phyloP scores from a whole-genome alignment of 768 basidiomycete genomes.

The Rhodotorula kratochvilovae region DNA sequence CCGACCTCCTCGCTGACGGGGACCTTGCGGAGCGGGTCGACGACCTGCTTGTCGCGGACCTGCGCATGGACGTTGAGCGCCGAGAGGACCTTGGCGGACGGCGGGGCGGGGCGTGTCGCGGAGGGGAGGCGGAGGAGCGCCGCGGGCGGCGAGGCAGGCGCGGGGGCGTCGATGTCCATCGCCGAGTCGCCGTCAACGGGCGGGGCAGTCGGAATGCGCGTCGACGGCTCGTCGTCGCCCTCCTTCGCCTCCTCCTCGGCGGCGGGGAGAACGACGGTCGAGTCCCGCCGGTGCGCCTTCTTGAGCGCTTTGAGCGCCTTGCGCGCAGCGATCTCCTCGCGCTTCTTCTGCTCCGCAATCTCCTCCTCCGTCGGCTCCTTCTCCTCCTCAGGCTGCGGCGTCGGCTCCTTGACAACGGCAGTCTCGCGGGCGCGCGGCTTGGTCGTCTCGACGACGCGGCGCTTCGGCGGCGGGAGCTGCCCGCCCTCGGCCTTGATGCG shows the following conservation, averaged over 20 bases:
- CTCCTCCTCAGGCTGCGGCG: constrained; percentile 15
- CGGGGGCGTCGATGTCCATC: constrained; percentile 10
- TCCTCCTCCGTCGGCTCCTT: constrained; percentile 24
- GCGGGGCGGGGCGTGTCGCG: constrained; percentile 63
- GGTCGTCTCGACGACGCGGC: constrained; percentile 38
- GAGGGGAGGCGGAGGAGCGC: constrained; percentile 65
- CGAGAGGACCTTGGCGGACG: constrained; percentile 65
- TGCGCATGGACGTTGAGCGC: constrained; percentile 74
- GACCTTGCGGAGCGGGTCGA: constrained; percentile 56
- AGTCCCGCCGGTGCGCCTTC: constrained; percentile 18
- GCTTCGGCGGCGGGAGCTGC: constrained; percentile 36
- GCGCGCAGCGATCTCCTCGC: constrained; percentile 29
- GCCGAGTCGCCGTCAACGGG: constrained; percentile 4
- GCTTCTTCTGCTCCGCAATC: constrained; percentile 33
- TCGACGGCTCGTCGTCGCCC: constrained; percentile 40
- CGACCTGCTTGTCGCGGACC: constrained; percentile 63
- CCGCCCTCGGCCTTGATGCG: constrained; percentile 33
- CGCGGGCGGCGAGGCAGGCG: constrained; percentile 46
- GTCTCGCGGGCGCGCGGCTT: constrained; percentile 10
- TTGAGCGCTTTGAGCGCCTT: constrained; percentile 30
- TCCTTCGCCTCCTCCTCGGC: neutral
- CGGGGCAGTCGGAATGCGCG: constrained; percentile 17
- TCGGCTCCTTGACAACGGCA: constrained; percentile 8
- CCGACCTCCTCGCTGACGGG: constrained; percentile 50
- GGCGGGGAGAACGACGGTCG: neutral